phyloP scores from a whole-genome alignment of 2,329 filamentous ascomycete species.

The Aureobasidium sp. region DNA sequence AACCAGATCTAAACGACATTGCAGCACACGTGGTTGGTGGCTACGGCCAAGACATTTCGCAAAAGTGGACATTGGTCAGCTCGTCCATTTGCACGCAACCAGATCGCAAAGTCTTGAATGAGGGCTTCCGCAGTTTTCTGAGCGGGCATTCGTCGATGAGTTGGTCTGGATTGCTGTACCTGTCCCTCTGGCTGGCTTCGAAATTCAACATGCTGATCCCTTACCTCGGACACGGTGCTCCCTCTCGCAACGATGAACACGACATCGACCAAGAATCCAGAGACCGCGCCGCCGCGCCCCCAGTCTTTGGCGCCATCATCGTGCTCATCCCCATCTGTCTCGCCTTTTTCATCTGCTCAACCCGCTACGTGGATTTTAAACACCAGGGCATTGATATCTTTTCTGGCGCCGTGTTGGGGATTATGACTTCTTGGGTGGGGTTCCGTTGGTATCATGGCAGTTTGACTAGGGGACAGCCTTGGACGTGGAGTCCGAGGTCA shows the following conservation, averaged over 20 bases:
- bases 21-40: slow-evolving; percentile 55
- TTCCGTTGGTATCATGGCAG: slow-evolving; percentile 86
- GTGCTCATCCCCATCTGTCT: slow-evolving; percentile 64
- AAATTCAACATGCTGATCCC: slow-evolving; percentile 72
- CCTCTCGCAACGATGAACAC: neutral
- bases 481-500: slow-evolving; percentile 79
- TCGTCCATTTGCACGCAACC: slow-evolving; percentile 66
- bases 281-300: slow-evolving; percentile 58
- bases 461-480: slow-evolving; percentile 70
- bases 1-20: slow-evolving; percentile 64
- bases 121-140: slow-evolving; percentile 81
- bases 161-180: slow-evolving; percentile 74
- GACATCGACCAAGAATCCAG: neutral
- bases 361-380: slow-evolving; percentile 79
- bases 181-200: slow-evolving; percentile 78
- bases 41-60: slow-evolving; percentile 43
- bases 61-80: slow-evolving; percentile 63
- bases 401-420: slow-evolving; percentile 74
- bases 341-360: slow-evolving; percentile 75
- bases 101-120: slow-evolving; percentile 56
- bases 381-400: slow-evolving; percentile 92
- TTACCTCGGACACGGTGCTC: slow-evolving; percentile 43
- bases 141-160: slow-evolving; percentile 69
- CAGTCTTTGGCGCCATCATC: slow-evolving; percentile 67
- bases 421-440: slow-evolving; percentile 61